Evolutionary conservation across 2,329 filamentous ascomycete species (phyloP), one percentile per base, ranked within the genome.

Genomic region (Pseudocercospora macadamiae): DNA sequence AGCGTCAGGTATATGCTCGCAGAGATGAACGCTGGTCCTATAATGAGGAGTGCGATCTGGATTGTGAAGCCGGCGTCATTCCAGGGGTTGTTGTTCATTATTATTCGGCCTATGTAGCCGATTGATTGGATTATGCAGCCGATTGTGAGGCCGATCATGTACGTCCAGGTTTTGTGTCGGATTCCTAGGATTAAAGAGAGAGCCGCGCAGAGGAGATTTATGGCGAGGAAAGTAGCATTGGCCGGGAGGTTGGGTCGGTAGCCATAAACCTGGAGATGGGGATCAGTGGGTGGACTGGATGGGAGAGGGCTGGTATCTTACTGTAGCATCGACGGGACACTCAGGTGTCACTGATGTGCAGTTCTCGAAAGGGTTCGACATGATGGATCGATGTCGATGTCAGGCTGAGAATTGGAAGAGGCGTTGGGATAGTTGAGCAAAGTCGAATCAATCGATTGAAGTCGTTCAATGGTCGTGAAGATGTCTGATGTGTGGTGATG

Each of bases 1-100:
- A 80, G 70, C 0, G 77, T 79, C n/a, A 81, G 68, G 28, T 79
- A 80, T 45, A 80, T 76, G 14, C 74, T 75, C 7, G 78, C 79
- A 1, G 78, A 76, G 2, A 78, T 66, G 49, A 81, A 75, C 0
- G 75, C 75, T 0, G 79, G 79, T 0, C 70, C 75, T 2, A 80
- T 65, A 12, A 79, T 71, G 0, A 80, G 67, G 30, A 70, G 75
- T 58, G 75, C 72, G 12, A 80, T 75, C 51, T 78, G 75, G 3
- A 79, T 71, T 54, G 75, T 73, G 60, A 77, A 75, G 5, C 73
- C 73, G 26, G 69, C 68, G 36, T 72, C 68, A 30, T 69, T 69
- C 72, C 72, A 79, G 0, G 77, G 76, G 45, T 80, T 78, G 25
- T 58, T 52, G 51, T 72, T 62, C 71, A 79, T 72, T 42, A 78